Evolutionary conservation across 257 asterid genomes (phyloP).

Genomic region (Coffea eugenioides): DNA sequence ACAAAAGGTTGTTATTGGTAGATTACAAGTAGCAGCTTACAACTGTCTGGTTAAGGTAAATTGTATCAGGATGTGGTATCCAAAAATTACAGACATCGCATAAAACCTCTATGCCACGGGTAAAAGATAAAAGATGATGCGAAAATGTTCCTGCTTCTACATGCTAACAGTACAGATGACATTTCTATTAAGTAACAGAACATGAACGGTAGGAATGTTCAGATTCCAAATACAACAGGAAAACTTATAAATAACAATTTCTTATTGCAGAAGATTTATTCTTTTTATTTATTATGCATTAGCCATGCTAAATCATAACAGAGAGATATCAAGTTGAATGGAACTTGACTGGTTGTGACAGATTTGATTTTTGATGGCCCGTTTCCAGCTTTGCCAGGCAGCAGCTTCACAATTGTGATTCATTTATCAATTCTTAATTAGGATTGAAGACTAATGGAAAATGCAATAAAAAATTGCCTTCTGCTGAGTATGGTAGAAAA

Average conservation of each 20-base stretch:
- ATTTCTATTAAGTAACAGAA: neutral
- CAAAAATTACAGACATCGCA: neutral
- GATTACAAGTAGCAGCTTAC: neutral
- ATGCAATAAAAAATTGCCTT: neutral
- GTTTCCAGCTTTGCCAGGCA: neutral
- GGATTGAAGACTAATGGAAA: neutral
- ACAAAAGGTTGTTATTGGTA: constrained; percentile 17
- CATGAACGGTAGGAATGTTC: neutral
- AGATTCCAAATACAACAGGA: neutral
- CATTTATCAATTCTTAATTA: neutral
- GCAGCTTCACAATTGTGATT: neutral
- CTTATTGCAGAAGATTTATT: neutral
- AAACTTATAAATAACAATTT: neutral
- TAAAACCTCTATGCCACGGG: neutral
- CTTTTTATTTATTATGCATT: neutral
- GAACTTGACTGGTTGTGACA: neutral
- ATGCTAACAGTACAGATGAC: neutral
- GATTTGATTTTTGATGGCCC: neutral
- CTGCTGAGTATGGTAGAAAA: neutral
- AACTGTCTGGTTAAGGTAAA: neutral
- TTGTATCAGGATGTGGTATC: neutral
- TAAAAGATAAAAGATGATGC: neutral
- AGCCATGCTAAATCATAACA: neutral
- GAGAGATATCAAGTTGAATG: neutral
- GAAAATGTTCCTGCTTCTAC: neutral